Percentiles rank a stretch among this genome's conserved stretches.
phyloP scores from a whole-genome alignment of 805 yeast genomes.

The Clavispora vitiphila region DNA sequence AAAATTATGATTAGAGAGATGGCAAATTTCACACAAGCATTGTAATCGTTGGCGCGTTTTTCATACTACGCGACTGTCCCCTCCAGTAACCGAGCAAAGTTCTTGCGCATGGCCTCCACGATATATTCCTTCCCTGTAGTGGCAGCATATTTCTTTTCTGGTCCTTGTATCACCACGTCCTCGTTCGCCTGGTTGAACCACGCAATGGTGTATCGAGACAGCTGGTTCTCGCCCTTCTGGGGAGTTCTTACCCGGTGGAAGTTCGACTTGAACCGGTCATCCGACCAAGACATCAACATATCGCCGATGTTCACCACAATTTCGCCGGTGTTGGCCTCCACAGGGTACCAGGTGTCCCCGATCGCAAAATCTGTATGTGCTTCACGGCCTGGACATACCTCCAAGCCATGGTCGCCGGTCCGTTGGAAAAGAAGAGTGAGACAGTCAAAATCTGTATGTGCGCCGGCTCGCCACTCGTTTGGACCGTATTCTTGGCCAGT shows the following conservation, averaged over 20 bases:
- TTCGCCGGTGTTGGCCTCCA: conserved; percentile 27
- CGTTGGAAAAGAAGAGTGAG: conserved; percentile 29
- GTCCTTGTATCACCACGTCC: conserved; percentile 16
- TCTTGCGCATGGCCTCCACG: conserved; percentile 29
- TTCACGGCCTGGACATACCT: conserved; percentile 34
- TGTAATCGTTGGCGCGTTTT: too few relatives aligned
- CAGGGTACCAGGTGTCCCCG: conserved; percentile 31
- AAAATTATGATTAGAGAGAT: too few relatives aligned
- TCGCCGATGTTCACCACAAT: conserved; percentile 35
- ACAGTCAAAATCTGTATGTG: conserved; percentile 34
- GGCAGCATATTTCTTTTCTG: conserved; percentile 12
- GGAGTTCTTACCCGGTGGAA: conserved; percentile 32
- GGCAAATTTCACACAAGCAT: background rate
- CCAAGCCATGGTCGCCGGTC: conserved; percentile 31
- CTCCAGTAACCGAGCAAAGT: conserved; percentile 14
- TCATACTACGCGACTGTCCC: background rate
- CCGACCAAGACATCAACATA: conserved; percentile 36
- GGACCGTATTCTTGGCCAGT: conserved; percentile 18
- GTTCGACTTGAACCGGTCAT: conserved; percentile 25
- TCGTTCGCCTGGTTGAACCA: conserved; percentile 33
- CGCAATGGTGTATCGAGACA: conserved; percentile 26
- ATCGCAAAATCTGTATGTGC: conserved; percentile 29
- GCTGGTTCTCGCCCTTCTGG: conserved; percentile 20
- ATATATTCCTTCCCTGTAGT: conserved; percentile 27
- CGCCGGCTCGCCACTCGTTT: conserved; percentile 32